Conservation (phyloP, 2,329 filamentous ascomycete species). For the Fusarium duplospermum region DNA sequence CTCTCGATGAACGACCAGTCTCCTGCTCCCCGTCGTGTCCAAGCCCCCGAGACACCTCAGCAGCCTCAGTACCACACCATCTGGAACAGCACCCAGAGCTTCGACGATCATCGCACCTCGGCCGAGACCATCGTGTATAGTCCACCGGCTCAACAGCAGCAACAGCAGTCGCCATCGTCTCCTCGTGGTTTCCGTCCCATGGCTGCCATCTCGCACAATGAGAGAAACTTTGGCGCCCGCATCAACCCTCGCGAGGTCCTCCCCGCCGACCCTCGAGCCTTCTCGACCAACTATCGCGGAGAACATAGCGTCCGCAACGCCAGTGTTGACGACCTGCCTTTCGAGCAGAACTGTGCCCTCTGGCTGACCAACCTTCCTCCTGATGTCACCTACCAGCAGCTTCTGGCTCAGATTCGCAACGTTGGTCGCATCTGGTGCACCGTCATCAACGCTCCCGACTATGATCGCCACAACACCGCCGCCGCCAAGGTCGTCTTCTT, state of each 20-base stretch:
- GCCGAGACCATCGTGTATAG: not conserved
- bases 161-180: not conserved
- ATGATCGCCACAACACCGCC: slow-evolving; percentile 49
- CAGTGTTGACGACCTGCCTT: slow-evolving; percentile 46
- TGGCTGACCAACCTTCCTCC: slow-evolving; percentile 65
- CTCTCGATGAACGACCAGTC: not conserved
- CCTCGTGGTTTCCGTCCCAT: slow-evolving; percentile 39
- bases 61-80: slow-evolving; percentile 1
- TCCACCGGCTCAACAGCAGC: not conserved
- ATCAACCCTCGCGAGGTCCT: not conserved
- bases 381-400: slow-evolving; percentile 54
- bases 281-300: slow-evolving; percentile 52
- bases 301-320: slow-evolving; percentile 52
- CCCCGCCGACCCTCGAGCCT: slow-evolving; percentile 3
- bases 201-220: slow-evolving; percentile 27
- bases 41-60: not conserved
- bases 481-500: slow-evolving; percentile 65
- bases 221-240: not conserved
- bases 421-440: slow-evolving; percentile 64
- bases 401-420: slow-evolving; percentile 57
- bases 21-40: not conserved
- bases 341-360: slow-evolving; percentile 60
- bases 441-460: slow-evolving; percentile 63
- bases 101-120: not conserved
- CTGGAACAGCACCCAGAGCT: not conserved